Base-by-base conservation (phyloP, 2,329 filamentous ascomycete genomes). In the Colletotrichum destructivum region DNA sequence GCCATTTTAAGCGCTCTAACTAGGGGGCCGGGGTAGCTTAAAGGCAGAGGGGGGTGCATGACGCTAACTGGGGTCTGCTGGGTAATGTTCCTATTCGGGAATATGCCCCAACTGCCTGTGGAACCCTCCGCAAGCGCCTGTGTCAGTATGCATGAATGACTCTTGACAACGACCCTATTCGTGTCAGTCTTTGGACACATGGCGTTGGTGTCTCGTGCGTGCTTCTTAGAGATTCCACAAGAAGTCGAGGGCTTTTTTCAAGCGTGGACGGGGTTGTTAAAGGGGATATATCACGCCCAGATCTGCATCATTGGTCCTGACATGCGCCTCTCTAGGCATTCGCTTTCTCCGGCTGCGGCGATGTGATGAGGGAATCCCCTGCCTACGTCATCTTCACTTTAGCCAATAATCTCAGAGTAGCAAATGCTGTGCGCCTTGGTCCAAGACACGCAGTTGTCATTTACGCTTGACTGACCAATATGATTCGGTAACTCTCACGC, bases 121-220 rank as follows among this genome's bases (percentile, higher is more conserved):
- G 59, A 51, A 8, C 18, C 23, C 46, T 51, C 59, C 59, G 46
- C 46, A 62, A 62, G 31, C 59, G 59, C 59, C n/a, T 21, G 18
- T 7, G 12, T 11, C 18, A 16, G 26, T 8, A 23, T 31, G 31
- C 31, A 31, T 31, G 31, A 9, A 9, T 31, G 31, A 31, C 15
- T 2, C 26, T 49, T 3, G 23, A 6, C 7, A 35, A n/a, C 51
- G 6, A 3, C 26, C 35, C 26, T 15, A 8, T 5, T n/a, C 52
- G 35, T n/a, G 16, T 13, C 23, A 23, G 3, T 15, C 15, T 16
- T 54, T 15, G 16, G 15, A 21, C 23, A 31, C 23, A 16, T 31
- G 31, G 23, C 23, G 16, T 23, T 18, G 13, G 16, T 18, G 51
- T 16, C 31, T 54, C 26, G 15, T 12, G 23, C 35, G 51, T 31